Base-by-base conservation (phyloP, 1,139 yeast genomes). In the Suhomyces bokatorum region DNA sequence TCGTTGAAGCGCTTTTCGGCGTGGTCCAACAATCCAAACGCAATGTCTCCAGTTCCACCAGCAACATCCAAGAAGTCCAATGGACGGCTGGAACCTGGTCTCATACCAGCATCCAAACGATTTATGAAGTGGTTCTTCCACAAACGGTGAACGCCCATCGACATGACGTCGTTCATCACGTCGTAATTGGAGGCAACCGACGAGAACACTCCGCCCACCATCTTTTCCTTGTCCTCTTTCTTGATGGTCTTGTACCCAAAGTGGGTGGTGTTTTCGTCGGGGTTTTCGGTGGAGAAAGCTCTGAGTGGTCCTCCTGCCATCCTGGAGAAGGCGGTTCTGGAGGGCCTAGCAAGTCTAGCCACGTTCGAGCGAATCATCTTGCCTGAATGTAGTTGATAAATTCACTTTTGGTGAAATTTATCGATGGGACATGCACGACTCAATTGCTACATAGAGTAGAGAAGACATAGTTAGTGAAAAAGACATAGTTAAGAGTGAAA, bases 21-120 rank as follows among this genome's bases (percentile, higher is more conserved):
- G 63, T 93, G 96, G 57, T 91, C 97, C 52, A 93, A 73, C 50
- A 95, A 77, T 6, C 99, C 95, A 69, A 90, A 90, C 1, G 99
- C 99, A 67, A 93, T 91, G 63, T 93, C 99, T 38, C 99, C 99
- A 13, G 98, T 90, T 28, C 99, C 99, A 47, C 99, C 99, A 32
- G 99, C 99, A 44, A 95, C 98, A 67, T 93, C 99, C 51, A 93
- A 75, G 59, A 93, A 91, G 51, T 84, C 81, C 60, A 93, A 73
- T 1, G 97, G 97, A 54, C 82, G 78, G 35, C 61, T 62, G 9
- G 90, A 82, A 36, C 93, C 95, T 4, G 96, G 91, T 60, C 98
- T 81, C 75, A 83, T 83, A 35, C 99, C 99, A 34, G 97, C 96
- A 60, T 93, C 97, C 49, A 93, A 73, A 55, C 90, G 81, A 56